A percentile compares a stretch with the other conserved stretches of the same genome.
Evolutionary conservation across 805 yeast species (phyloP).

Genomic region (Lachancea kluyveri): DNA sequence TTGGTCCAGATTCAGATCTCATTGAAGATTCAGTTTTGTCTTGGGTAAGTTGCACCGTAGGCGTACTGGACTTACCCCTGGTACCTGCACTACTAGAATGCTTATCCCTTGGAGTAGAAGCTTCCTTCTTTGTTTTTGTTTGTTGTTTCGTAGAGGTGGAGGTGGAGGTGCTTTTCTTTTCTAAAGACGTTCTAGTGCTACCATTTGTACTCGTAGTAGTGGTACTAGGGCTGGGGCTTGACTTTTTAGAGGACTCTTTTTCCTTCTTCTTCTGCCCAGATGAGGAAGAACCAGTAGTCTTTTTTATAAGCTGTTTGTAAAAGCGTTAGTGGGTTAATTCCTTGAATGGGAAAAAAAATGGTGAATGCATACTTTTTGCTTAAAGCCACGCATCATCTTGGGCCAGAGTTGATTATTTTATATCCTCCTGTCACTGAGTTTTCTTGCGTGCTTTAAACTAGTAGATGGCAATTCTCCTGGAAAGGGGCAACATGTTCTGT

Average conservation of each 20-base stretch:
- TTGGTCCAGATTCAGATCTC: conserved; percentile 6
- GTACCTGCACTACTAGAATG: conserved; percentile 1
- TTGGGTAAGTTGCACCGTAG: conserved; percentile 3
- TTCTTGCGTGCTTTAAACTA: no score
- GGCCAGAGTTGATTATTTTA: conserved; percentile 3
- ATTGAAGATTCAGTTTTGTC: conserved; percentile 3
- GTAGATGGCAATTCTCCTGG: no score
- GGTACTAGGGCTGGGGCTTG: conserved; percentile 9
- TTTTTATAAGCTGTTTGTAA: conserved; percentile 28
- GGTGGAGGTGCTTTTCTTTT: conserved; percentile 15
- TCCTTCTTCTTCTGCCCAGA: conserved; percentile 35
- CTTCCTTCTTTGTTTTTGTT: conserved; percentile 1
- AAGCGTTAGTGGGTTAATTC: conserved; percentile 17
- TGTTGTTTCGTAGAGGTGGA: conserved; percentile 6
- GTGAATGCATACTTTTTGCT: conserved; percentile 46
- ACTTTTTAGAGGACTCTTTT: conserved; percentile 31
- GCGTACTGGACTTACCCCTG: conserved; percentile 5
- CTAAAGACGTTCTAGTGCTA: conserved; percentile 11
- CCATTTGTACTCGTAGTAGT: conserved; percentile 11
- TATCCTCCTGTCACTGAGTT: no score
- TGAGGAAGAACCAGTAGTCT: conserved; percentile 33
- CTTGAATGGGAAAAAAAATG: conserved; percentile 23
- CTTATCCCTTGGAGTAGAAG: conserved; percentile 6
- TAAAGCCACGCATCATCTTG: conserved; percentile 71
- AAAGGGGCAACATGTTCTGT: no score